Evolutionary conservation across 2,329 filamentous ascomycete species (phyloP).

Genomic region (Chlorencoelia australis): DNA sequence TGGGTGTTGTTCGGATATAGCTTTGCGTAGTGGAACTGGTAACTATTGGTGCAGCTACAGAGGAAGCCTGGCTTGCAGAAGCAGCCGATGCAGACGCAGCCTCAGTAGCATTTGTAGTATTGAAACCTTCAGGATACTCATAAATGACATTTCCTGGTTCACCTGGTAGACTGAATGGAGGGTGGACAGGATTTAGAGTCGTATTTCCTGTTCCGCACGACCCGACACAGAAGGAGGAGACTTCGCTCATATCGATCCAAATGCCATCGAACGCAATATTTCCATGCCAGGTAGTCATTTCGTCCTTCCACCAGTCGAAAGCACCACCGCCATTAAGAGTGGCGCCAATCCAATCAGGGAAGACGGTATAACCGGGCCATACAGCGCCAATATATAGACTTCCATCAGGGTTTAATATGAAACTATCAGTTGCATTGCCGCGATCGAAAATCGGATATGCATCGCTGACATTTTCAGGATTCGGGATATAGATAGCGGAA

Average conservation of each 20-base stretch:
- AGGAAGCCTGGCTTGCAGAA: slow-evolving; percentile 37
- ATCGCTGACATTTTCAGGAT: slow-evolving; percentile 58
- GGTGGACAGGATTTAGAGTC: slow-evolving; percentile 58
- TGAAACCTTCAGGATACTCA: slow-evolving; percentile 59
- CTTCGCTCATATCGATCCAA: slow-evolving; percentile 52
- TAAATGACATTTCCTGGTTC: slow-evolving; percentile 50
- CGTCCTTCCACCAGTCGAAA: slow-evolving; percentile 56
- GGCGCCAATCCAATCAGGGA: slow-evolving; percentile 60
- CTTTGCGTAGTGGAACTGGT: slow-evolving; percentile 27
- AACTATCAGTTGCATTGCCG: slow-evolving; percentile 45
- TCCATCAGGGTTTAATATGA: slow-evolving; percentile 48
- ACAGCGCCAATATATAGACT: slow-evolving; percentile 51
- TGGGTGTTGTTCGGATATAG: slow-evolving; percentile 50
- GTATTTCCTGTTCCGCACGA: slow-evolving; percentile 59
- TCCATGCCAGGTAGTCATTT: slow-evolving; percentile 48
- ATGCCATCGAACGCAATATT: slow-evolving; percentile 41
- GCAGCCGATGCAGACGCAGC: slow-evolving; percentile 48
- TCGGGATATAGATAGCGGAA: slow-evolving; percentile 58
- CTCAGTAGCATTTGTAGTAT: slow-evolving; percentile 57
- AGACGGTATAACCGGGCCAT: slow-evolving; percentile 63
- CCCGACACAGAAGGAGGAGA: slow-evolving; percentile 56
- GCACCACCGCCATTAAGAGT: slow-evolving; percentile 52
- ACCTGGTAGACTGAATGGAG: slow-evolving; percentile 54
- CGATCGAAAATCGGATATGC: slow-evolving; percentile 51
- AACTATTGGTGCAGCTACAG: slow-evolving; percentile 27